Conservation (phyloP, 495 filamentous ascomycete genomes). For the Halenospora varia region DNA sequence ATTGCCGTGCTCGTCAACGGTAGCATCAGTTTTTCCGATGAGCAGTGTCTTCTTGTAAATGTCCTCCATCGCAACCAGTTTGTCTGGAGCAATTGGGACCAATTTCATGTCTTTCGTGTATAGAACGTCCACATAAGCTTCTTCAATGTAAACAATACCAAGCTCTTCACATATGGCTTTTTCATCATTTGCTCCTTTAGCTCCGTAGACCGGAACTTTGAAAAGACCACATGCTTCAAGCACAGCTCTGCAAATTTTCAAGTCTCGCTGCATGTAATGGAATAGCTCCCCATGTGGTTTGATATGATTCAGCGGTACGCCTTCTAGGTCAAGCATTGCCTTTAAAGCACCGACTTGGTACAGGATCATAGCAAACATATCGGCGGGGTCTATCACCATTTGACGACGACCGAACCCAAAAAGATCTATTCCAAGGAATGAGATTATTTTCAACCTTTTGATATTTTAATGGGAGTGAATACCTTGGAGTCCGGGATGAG, state of each 20-base stretch:
- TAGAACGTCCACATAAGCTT: constrained; percentile 56
- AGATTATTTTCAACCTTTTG: too few species aligned
- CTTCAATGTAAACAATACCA: constrained; percentile 49
- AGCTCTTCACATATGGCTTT: constrained; percentile 46
- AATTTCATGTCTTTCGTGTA: constrained; percentile 40
- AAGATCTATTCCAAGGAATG: constrained; percentile 22
- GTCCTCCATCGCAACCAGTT: constrained; percentile 11
- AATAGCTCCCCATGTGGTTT: constrained; percentile 57
- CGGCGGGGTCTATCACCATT: constrained; percentile 50
- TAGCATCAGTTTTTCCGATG: constrained; percentile 10
- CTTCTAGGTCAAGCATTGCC: constrained; percentile 51
- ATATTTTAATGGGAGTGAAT: constrained; percentile 25
- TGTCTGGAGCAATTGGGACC: constrained; percentile 16
- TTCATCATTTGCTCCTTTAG: constrained; percentile 50
- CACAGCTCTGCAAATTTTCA: constrained; percentile 39
- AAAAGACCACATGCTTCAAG: constrained; percentile 48
- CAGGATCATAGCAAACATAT: constrained; percentile 51
- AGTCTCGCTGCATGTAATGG: constrained; percentile 52
- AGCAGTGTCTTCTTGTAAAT: constrained; percentile 8
- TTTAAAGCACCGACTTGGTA: constrained; percentile 58
- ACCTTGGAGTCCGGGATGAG: constrained; percentile 56
- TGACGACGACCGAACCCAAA: constrained; percentile 59
- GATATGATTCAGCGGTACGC: constrained; percentile 51
- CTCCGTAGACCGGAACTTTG: constrained; percentile 51
- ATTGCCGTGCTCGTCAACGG: constrained; percentile 5